phyloP scores from a whole-genome alignment of 2,329 filamentous ascomycete species.

The Penicillium sp. region DNA sequence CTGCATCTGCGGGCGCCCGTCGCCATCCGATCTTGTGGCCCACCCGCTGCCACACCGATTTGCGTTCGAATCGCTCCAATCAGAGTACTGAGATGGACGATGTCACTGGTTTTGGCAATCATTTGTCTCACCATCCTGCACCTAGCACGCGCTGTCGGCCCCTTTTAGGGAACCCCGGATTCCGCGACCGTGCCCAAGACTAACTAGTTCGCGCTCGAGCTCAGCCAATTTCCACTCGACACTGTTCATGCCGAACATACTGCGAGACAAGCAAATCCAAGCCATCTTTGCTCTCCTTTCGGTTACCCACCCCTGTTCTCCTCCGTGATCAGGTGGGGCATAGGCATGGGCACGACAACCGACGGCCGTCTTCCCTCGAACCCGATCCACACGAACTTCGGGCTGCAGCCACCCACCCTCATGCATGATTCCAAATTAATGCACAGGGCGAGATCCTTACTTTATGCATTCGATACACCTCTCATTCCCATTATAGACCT shows the following conservation, averaged over 20 bases:
- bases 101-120: constrained; percentile 1
- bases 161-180: constrained; percentile 7
- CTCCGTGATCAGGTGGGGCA: neutral
- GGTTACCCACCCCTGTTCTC: neutral
- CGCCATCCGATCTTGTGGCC: constrained; percentile 16
- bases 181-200: constrained; percentile 17
- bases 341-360: neutral
- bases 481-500: neutral
- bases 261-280: neutral
- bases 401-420: neutral
- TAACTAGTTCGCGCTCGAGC: constrained; percentile 11
- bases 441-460: neutral
- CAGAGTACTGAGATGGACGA: constrained; percentile 10
- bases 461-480: neutral
- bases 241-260: neutral
- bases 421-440: neutral
- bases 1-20: constrained; percentile 24
- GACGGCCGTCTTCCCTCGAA: neutral
- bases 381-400: neutral
- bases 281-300: neutral
- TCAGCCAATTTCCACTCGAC: neutral
- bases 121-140: constrained; percentile 11
- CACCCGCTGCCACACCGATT: constrained; percentile 15
- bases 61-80: constrained; percentile 19
- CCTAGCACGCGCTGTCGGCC: constrained; percentile 9